These are phyloP conservation scores for Plasmodium cynomolgi DNA, from an alignment of 169 alveolate species.

Conservation along the genomic window DNA sequence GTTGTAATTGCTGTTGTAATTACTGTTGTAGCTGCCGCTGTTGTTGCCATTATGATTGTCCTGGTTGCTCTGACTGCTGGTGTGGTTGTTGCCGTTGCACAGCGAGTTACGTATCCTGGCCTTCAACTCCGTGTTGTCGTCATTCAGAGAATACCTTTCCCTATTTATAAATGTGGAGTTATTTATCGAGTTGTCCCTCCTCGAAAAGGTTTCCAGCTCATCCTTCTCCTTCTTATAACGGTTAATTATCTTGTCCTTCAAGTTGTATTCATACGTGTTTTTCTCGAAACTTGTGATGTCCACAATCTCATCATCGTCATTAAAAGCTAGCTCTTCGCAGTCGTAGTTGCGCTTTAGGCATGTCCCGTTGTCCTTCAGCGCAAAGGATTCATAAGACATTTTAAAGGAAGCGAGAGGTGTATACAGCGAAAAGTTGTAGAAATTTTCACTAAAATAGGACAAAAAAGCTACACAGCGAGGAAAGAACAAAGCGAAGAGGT, in stretches of 20 bases:
- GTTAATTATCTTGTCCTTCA: constrained; percentile 21
- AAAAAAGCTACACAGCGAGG: background rate
- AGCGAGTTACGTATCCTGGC: constrained; percentile 38
- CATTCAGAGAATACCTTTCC: constrained; percentile 14
- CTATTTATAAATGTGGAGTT: constrained; percentile 16
- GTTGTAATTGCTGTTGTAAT: background rate
- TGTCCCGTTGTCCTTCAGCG: background rate
- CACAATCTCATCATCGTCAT: constrained; percentile 34
- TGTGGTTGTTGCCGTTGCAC: constrained; percentile 23
- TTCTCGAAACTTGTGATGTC: constrained; percentile 9
- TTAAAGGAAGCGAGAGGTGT: background rate
- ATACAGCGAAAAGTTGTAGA: background rate
- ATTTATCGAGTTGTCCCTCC: constrained; percentile 16
- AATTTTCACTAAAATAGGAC: background rate
- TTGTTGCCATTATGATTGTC: background rate
- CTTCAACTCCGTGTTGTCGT: constrained; percentile 31
- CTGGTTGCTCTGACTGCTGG: background rate
- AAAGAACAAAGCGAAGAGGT: background rate
- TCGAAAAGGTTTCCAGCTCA: background rate
- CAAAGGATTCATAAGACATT: constrained; percentile 53
- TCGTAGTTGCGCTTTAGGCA: constrained; percentile 13
- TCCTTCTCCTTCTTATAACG: constrained; percentile 23
- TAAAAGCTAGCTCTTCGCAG: constrained; percentile 15
- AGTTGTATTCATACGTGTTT: background rate
- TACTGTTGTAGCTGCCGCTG: background rate